Evolutionary conservation across 768 basidiomycete species (phyloP).

Genomic region (Fomitopsis pulvina): DNA sequence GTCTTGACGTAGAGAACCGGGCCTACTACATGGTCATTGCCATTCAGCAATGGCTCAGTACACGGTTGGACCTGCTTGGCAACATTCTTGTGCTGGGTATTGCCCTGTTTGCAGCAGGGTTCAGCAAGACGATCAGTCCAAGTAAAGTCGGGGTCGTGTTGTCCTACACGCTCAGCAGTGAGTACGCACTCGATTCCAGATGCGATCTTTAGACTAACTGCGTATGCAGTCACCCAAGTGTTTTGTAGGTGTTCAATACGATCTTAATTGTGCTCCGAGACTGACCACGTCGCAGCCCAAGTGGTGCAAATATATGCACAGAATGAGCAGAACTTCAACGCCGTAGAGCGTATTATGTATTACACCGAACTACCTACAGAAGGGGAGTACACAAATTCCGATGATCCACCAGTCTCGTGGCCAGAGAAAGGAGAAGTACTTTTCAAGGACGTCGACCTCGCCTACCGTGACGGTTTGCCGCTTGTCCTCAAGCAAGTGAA

Average conservation of each 20-base stretch:
- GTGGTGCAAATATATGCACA: slow-evolving; percentile 50
- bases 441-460: slow-evolving; percentile 70
- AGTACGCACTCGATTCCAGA: slow-evolving; percentile 14
- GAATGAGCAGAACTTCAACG: slow-evolving; percentile 69
- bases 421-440: slow-evolving; percentile 67
- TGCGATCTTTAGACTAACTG: not conserved
- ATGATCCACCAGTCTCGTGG: slow-evolving; percentile 62
- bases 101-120: slow-evolving; percentile 59
- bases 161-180: slow-evolving; percentile 34
- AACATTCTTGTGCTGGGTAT: slow-evolving; percentile 68
- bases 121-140: slow-evolving; percentile 48
- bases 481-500: slow-evolving; percentile 76
- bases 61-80: slow-evolving; percentile 60
- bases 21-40: slow-evolving; percentile 61
- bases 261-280: not conserved
- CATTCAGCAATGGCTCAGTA: slow-evolving; percentile 58
- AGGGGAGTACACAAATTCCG: slow-evolving; percentile 32
- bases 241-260: slow-evolving; percentile 36
- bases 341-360: slow-evolving; percentile 63
- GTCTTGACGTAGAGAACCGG: slow-evolving; percentile 52
- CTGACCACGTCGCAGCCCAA: slow-evolving; percentile 31
- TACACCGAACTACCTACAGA: slow-evolving; percentile 60
- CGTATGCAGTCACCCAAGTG: slow-evolving; percentile 38
- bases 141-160: slow-evolving; percentile 45
- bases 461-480: slow-evolving; percentile 84